Evolutionary conservation across 164 flowering plant genomes (phyloP).

Genomic region (Cinnamomum micranthum): DNA sequence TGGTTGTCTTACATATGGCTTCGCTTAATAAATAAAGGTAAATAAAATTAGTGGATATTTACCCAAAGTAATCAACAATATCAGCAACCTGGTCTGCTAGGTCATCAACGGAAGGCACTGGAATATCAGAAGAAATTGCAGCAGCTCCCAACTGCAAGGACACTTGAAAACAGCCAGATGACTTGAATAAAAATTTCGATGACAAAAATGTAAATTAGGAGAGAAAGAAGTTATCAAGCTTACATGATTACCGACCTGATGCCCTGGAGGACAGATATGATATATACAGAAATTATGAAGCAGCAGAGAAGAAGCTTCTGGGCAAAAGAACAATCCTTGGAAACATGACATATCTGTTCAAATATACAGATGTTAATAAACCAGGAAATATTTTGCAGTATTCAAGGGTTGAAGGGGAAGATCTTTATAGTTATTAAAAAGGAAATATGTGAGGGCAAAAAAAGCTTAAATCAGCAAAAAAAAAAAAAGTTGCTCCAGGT

Average conservation of each 20-base stretch:
- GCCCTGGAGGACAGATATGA: constrained; percentile 88
- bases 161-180: constrained; percentile 29
- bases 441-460: background rate
- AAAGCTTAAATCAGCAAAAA: background rate
- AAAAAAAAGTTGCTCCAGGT: background rate
- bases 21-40: background rate
- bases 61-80: constrained; percentile 81
- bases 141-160: constrained; percentile 71
- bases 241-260: constrained; percentile 56
- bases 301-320: constrained; percentile 80
- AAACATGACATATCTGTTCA: constrained; percentile 82
- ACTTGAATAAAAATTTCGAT: constrained; percentile 12
- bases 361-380: background rate
- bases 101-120: constrained; percentile 53
- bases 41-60: constrained; percentile 2
- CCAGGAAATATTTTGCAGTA: background rate
- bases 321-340: constrained; percentile 81
- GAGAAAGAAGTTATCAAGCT: constrained; percentile 3
- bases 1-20: background rate
- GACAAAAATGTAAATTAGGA: background rate
- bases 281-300: constrained; percentile 88
- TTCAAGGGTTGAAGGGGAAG: too few species aligned
- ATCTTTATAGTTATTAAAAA: background rate
- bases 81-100: constrained; percentile 68
- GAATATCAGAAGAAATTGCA: constrained; percentile 38